Evolutionary conservation across 257 asterid species (phyloP), one percentile per base, ranked within the genome.

Genomic region (Capsicum rhomboideum): DNA sequence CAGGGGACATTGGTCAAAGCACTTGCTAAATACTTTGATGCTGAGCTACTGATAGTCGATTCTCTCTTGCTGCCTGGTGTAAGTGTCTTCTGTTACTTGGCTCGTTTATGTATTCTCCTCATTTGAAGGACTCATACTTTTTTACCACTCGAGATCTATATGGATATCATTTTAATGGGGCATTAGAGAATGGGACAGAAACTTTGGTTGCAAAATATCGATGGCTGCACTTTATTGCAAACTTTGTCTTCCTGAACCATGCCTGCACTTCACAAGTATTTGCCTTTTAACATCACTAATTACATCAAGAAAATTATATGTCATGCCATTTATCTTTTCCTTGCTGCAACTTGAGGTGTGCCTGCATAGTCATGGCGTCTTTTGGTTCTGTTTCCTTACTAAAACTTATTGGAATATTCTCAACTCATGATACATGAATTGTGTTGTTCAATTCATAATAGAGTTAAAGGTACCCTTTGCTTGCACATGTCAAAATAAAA

Each of bases 1-100:
- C 98, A 95, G 89, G 98, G 92, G 88, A 91, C 90, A 63, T 85
- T 93, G 85, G 74, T 91, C 31, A 95, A 93, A 93, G 97, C 98
- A 78, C 93, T 95, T 68, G 93, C 97, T 4, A 92, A 90, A 59
- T 75, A 89, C 88, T 92, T 87, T 87, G 87, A 85, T 52, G 97
- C 92, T 16, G 92, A 84, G 72, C 91, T 95, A 85, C 93, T 95
- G 54, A 87, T 92, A 82, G 94, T 95, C 50, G 97, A 95, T 86
- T 87, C 94, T 44, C 88, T 93, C 87, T 56, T 88, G 23, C 84
- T 94, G 84, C 92, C 96, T 81, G 95, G 94, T 85, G 99, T 95
- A 91, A 89, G 98, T 90, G 49, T 77, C 21, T 12, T 31, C 21
- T 58, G 26, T 59, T 77, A 50, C 28, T 77, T 26, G 42, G 26